Evolutionary conservation across 2,329 filamentous ascomycete genomes (phyloP), one percentile per base, ranked within the genome.

Genomic region (Aphanoascus verrucosus): DNA sequence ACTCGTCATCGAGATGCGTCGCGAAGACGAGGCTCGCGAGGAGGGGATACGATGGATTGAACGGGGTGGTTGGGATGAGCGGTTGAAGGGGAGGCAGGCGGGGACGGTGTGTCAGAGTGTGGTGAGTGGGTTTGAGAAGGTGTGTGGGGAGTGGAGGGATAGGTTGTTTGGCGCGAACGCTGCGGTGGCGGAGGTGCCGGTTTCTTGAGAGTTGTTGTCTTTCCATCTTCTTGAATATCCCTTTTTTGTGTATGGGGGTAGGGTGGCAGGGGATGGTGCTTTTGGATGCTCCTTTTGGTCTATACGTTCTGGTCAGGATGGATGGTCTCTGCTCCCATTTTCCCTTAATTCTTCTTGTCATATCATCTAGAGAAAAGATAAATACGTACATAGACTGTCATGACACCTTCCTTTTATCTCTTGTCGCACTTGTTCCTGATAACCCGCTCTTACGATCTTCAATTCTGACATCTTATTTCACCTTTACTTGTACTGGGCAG

Each of bases 121-220:
- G 1, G 84, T 96, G 34, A 84, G 85, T 44, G 93, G 93, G 0
- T 97, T 98, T 64, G 91, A 96, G 68, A 84, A 89, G 65, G 83
- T 91, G 1, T 96, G 89, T 70, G 84, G 90, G 54, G 80, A 81
- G 54, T 93, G 90, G 86, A 81, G 90, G 65, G 82, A 83, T 64
- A 80, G 85, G 60, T 71, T 94, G 46, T 77, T 89, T 56, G 82
- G 69, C n/a, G 57, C 41, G 11, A 41, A 3, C 14, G 23, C 44
- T 34, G 17, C 34, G 32, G 45, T 7, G n/a, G 23, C 23, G 8
- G 64, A 62, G 19, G 61, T 61, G 42, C 60, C 62, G 53, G 62
- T 61, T 45, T 58, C 66, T 19, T 59, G 41, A 57, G 38, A 31
- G 14, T 15, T 37, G 3, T 37, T 31, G 11, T 19, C 15, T 15